Conservation (phyloP, 1,284 basidiomycete genomes). For the Inonotus obliquus region DNA sequence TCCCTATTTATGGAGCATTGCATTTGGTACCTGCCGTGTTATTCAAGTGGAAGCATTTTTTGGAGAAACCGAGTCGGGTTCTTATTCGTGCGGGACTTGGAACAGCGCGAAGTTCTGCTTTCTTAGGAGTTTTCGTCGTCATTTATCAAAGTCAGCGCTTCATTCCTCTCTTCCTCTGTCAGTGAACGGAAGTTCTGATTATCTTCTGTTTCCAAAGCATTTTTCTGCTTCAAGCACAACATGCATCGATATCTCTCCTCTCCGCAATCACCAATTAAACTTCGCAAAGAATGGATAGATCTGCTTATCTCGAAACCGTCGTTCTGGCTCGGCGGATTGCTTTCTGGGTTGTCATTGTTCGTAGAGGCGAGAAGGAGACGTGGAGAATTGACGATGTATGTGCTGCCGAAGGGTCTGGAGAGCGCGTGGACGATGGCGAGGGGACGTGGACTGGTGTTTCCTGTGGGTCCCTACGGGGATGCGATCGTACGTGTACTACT, state of each 20-base stretch:
- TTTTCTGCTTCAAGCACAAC: constrained; percentile 73
- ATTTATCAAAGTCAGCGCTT: constrained; percentile 75
- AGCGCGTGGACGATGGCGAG: constrained; percentile 81
- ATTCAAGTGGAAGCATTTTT: constrained; percentile 64
- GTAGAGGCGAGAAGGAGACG: constrained; percentile 83
- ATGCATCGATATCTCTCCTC: constrained; percentile 46
- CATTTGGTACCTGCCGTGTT: constrained; percentile 85
- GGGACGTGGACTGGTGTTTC: constrained; percentile 73
- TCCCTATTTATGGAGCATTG: constrained; percentile 83
- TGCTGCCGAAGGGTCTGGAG: constrained; percentile 88
- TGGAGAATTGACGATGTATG: constrained; percentile 91
- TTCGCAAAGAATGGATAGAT: constrained; percentile 48
- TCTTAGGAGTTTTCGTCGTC: constrained; percentile 81
- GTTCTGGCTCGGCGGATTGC: constrained; percentile 76
- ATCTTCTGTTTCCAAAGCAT: constrained; percentile 39
- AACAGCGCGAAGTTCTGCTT: constrained; percentile 82
- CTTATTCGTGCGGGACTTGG: constrained; percentile 65
- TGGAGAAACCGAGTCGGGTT: constrained; percentile 58
- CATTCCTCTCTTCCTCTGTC: background rate
- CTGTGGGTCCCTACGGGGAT: constrained; percentile 69
- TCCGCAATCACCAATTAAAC: constrained; percentile 29
- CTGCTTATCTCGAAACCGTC: constrained; percentile 62
- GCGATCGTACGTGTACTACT: constrained; percentile 44
- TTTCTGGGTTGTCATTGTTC: constrained; percentile 76
- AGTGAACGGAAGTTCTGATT: background rate